A percentile compares a stretch with the other conserved stretches of the same genome.
These are phyloP conservation scores for Apophysomyces variabilis DNA, from an alignment of 371 early-diverging fungal species.

Conservation along the genomic window DNA sequence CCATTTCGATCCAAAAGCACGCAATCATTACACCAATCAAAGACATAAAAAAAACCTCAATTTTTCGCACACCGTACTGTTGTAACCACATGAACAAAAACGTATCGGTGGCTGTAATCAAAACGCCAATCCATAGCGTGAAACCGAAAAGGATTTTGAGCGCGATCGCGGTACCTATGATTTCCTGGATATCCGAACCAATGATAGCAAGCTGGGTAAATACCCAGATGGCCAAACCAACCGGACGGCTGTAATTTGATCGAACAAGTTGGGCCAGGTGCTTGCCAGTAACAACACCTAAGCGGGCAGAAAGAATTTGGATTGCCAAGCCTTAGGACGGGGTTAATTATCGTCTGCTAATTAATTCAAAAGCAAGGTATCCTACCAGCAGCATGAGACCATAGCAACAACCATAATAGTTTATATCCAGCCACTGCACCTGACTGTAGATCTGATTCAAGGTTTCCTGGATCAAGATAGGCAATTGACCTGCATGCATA, in stretches of 20 bases:
- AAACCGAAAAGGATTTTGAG: conserved; percentile 66
- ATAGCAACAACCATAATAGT: conserved; percentile 69
- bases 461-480: conserved; percentile 77
- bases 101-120: conserved; percentile 73
- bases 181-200: conserved; percentile 77
- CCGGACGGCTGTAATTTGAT: conserved; percentile 49
- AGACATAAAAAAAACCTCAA: conserved; percentile 68
- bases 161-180: conserved; percentile 79
- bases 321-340: conserved; percentile 57
- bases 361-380: neutral
- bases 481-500: conserved; percentile 63
- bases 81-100: conserved; percentile 69
- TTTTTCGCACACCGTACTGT: conserved; percentile 67
- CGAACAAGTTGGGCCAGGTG: conserved; percentile 68
- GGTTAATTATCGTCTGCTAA: neutral
- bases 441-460: conserved; percentile 74
- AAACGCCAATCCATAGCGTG: conserved; percentile 67
- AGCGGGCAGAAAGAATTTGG: conserved; percentile 66
- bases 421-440: conserved; percentile 70
- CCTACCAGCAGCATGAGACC: conserved; percentile 59
- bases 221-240: conserved; percentile 57
- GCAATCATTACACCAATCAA: conserved; percentile 67
- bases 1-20: conserved; percentile 75
- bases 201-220: conserved; percentile 79
- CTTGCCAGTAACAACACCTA: conserved; percentile 75